Conservation (phyloP, 306 rosid species). For the Fagus crenata region DNA sequence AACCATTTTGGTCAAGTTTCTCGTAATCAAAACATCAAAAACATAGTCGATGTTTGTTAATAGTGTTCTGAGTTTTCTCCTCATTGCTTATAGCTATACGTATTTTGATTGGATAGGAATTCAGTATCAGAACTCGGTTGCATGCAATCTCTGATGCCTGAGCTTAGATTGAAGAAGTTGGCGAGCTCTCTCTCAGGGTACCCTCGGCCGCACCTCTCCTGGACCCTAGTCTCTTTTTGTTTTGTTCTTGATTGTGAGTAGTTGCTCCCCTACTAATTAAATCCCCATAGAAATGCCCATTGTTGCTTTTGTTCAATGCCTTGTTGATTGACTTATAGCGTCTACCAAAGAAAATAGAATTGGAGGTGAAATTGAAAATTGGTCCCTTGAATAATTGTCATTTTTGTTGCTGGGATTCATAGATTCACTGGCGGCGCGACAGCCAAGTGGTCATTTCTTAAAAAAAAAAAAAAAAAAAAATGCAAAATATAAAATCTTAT, state of each 20-base stretch:
- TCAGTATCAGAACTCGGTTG: conserved; percentile 20
- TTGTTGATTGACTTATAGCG: neutral
- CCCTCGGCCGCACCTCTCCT: conserved; percentile 21
- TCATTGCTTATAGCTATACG: neutral
- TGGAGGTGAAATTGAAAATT: neutral
- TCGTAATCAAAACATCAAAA: too few species aligned
- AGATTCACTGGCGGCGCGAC: too few species aligned
- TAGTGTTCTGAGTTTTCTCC: neutral
- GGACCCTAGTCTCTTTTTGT: conserved; percentile 20
- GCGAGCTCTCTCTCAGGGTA: conserved; percentile 30
- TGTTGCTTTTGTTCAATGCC: neutral
- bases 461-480: too few species aligned
- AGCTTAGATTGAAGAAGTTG: conserved; percentile 28
- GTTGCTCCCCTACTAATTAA: neutral
- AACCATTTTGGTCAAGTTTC: too few species aligned
- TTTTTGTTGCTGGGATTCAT: neutral
- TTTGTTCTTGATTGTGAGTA: conserved; percentile 11
- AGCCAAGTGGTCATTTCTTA: too few species aligned
- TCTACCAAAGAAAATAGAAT: neutral
- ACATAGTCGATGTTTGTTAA: too few species aligned
- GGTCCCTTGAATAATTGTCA: neutral
- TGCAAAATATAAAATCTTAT: too few species aligned
- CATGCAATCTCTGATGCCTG: conserved; percentile 36
- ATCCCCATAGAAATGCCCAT: neutral
- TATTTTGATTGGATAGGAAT: conserved; percentile 17